Conservation (phyloP, 768 basidiomycete genomes). For the Trametopsis cervina region DNA sequence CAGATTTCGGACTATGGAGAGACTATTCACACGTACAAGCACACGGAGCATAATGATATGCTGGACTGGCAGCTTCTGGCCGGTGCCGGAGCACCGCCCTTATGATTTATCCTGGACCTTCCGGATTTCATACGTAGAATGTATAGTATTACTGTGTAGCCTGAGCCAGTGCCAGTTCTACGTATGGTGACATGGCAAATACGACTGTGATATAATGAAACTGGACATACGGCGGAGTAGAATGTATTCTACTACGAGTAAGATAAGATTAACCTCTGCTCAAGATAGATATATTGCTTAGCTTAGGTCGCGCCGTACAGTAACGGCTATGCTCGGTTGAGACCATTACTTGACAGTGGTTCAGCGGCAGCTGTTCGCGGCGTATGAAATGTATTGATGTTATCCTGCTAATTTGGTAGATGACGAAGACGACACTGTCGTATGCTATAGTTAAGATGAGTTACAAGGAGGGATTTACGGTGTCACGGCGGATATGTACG, state of each 20-base stretch:
- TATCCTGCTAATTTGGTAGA: no score
- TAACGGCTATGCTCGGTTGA: no score
- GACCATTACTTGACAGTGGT: no score
- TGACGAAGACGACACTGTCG: no score
- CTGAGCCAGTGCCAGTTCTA: background rate
- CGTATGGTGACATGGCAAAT: background rate
- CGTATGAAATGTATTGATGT: no score
- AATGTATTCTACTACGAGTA: background rate
- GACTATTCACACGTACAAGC: constrained; percentile 30
- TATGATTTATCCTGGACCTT: background rate
- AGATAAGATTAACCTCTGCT: no score
- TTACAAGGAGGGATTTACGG: no score
- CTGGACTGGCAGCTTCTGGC: constrained; percentile 1
- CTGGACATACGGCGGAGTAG: background rate
- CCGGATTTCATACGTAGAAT: background rate
- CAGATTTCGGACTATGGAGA: constrained; percentile 88
- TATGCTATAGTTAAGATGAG: no score
- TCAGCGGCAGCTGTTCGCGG: no score
- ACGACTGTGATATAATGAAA: background rate
- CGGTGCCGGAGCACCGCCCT: background rate
- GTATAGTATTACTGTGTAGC: background rate
- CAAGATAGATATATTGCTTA: no score
- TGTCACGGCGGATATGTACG: no score
- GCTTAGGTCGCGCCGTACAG: no score
- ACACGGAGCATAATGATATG: background rate